Base-by-base conservation (phyloP, 306 rosid species). In the Crotalaria pallida region DNA sequence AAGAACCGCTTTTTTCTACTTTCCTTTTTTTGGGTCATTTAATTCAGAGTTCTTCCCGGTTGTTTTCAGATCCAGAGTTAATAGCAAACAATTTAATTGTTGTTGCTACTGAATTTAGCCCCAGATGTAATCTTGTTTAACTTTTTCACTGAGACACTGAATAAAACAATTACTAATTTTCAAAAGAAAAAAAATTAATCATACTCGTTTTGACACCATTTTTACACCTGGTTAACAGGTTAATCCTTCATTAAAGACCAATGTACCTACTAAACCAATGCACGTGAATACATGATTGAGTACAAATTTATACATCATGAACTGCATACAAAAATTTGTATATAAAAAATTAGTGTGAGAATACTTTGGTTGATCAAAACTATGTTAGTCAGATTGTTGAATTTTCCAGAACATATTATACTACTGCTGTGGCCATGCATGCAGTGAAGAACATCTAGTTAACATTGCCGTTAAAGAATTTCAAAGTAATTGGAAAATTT, bases 31-130 rank as follows among this genome's bases (percentile, higher is more conserved):
- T 44, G 38, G 41, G 57, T 69, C 22, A 43, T 69, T 66, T 44
- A 49, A 62, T 80, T 55, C 51, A 67, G 52, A n/a, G 21, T 40
- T 51, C 53, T 69, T 67, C 33, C 34, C 9, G 5, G 45, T 50
- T 60, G 12, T 70, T 57, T 49, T 21, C 47, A 78, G 82, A 74
- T 74, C 64, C 68, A 31, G 78, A 36, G 76, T 67, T 34, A 48
- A 45, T 43, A 31, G 7, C 11, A 7, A 6, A 21, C 47, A 65
- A 65, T 57, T 58, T 38, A 24, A 53, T 55, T 76, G 63, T 24
- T 69, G 38, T 36, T 55, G 62, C 58, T 31, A 57, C n/a, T n/a
- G n/a, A 40, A 63, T 63, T 68, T 73, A 49, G 11, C 31, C 31
- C 40, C 60, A 52, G 58, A 48, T 66, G 12, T 53, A n/a, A 72